These are phyloP conservation scores for Cystoderma amianthinum DNA, from an alignment of 768 basidiomycete species.

Conservation along the genomic window DNA sequence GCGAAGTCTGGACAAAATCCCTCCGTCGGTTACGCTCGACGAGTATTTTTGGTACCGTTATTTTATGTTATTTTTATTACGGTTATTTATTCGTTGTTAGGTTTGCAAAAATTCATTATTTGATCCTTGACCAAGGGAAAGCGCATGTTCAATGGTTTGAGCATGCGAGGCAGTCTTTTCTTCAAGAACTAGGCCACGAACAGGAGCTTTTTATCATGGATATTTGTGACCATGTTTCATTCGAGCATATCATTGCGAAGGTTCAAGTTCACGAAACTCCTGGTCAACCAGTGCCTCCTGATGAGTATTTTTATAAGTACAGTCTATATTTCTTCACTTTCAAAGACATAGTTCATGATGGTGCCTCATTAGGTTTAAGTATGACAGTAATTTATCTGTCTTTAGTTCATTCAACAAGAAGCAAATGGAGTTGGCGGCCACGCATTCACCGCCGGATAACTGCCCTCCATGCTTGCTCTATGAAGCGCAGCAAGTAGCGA, in stretches of 20 bases:
- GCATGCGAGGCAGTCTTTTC: slow-evolving; percentile 56
- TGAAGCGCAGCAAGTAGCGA: slow-evolving; percentile 23
- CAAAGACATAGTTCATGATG: not conserved
- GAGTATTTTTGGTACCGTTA: slow-evolving; percentile 57
- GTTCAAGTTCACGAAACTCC: slow-evolving; percentile 32
- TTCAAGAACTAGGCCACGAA: slow-evolving; percentile 51
- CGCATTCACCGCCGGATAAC: slow-evolving; percentile 35
- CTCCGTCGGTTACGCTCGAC: slow-evolving; percentile 31
- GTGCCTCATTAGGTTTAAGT: slow-evolving; percentile 35
- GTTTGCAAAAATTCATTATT: slow-evolving; percentile 61
- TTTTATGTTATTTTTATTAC: not conserved
- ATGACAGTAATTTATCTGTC: slow-evolving; percentile 35
- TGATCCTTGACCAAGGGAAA: slow-evolving; percentile 30
- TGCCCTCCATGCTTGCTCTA: slow-evolving; percentile 41
- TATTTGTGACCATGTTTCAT: slow-evolving; percentile 37
- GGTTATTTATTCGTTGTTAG: slow-evolving; percentile 34
- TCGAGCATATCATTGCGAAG: slow-evolving; percentile 39
- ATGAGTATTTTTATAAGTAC: slow-evolving; percentile 56
- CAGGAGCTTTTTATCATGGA: slow-evolving; percentile 62
- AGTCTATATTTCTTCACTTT: slow-evolving; percentile 5
- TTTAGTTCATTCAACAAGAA: slow-evolving; percentile 34
- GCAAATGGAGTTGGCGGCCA: slow-evolving; percentile 14
- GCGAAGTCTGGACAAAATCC: slow-evolving; percentile 21
- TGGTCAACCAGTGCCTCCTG: slow-evolving; percentile 14
- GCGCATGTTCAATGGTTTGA: slow-evolving; percentile 74